A percentile compares a stretch with the other conserved stretches of the same genome.
Evolutionary conservation across 139 green algal genomes (phyloP).

Genomic region (Deuterostichococcus epilithicus): DNA sequence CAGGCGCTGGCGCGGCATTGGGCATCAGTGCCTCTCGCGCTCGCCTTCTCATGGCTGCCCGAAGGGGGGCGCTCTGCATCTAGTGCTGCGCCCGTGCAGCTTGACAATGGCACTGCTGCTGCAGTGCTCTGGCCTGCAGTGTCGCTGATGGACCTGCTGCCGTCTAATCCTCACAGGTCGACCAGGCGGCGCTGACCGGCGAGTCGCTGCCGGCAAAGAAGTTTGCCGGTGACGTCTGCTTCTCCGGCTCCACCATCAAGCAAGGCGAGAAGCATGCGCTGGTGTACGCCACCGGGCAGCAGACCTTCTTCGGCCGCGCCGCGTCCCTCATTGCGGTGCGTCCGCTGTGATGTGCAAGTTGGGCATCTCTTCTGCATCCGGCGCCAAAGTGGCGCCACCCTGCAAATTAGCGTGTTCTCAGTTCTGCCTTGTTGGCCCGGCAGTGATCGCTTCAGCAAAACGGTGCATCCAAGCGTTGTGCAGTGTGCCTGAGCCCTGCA

Average conservation of each 20-base stretch:
- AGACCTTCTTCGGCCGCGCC: slow-evolving; percentile 91
- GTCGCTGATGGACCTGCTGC: not conserved
- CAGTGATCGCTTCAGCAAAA: too few species aligned
- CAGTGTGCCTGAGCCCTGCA: not conserved
- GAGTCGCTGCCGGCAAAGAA: slow-evolving; percentile 85
- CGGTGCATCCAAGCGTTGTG: not conserved
- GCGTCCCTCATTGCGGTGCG: slow-evolving; percentile 61
- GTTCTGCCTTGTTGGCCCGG: too few species aligned
- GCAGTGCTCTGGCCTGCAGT: too few species aligned
- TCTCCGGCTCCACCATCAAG: slow-evolving; percentile 83
- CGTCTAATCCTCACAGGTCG: slow-evolving; percentile 41
- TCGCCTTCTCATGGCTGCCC: too few species aligned
- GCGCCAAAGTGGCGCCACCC: too few species aligned
- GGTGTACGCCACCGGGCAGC: slow-evolving; percentile 71
- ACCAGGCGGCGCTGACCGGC: slow-evolving; percentile 83
- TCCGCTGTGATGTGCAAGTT: not conserved
- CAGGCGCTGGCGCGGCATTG: too few species aligned
- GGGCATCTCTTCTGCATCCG: too few species aligned
- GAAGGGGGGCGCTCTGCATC: too few species aligned
- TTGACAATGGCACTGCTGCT: too few species aligned
- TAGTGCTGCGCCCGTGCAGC: too few species aligned
- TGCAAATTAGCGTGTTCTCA: too few species aligned
- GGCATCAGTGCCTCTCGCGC: too few species aligned
- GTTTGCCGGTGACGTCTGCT: slow-evolving; percentile 69
- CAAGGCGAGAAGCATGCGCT: slow-evolving; percentile 78